Evolutionary conservation across 2,329 filamentous ascomycete species (phyloP), one percentile per base, ranked within the genome.

Genomic region (Reticulascus tulasneorum): DNA sequence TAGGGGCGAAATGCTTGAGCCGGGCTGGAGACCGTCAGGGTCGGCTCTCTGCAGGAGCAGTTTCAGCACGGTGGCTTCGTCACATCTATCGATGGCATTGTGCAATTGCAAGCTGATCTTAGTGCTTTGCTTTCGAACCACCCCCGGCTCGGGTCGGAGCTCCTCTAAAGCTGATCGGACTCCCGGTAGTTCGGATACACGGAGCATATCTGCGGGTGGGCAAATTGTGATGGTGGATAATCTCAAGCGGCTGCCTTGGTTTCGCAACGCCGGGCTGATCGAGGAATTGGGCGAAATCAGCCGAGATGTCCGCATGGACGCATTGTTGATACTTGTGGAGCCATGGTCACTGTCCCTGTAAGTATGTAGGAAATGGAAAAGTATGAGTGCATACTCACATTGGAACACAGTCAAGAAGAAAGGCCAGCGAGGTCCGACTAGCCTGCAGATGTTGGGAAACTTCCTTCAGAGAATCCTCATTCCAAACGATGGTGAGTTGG

Each of bases 61-160:
- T 28, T 37, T 40, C 9, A 51, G 39, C 15, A 53, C 43, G 27
- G 46, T 40, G 9, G 41, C 35, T 9, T 37, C 35, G 19, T 51
- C 49, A 19, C 29, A 40, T 24, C 33, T 31, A 16, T 52, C 49
- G 22, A 53, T 52, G 35, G 50, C 50, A 12, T 45, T 37, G 33
- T 53, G 50, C 15, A 53, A 31, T 27, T 48, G 41, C 13, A 46
- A 41, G 5, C 37, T 45, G 8, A 40, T 30, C 17, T 35, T 35
- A n/a, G 29, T 37, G 33, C 26, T 44, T 23, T 36, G 45, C 15
- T 34, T 40, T 38, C 21, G 38, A 10, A 43, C n/a, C 3, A 24
- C 34, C 11, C 42, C 40, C 2, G 36, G 40, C 18, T 31, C 26
- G 11, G 42, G 42, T 23, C 24, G 33, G 17, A 43, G 42, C 29